phyloP scores from a whole-genome alignment of 176 grass and related monocot species.

The Eleusine coracana region DNA sequence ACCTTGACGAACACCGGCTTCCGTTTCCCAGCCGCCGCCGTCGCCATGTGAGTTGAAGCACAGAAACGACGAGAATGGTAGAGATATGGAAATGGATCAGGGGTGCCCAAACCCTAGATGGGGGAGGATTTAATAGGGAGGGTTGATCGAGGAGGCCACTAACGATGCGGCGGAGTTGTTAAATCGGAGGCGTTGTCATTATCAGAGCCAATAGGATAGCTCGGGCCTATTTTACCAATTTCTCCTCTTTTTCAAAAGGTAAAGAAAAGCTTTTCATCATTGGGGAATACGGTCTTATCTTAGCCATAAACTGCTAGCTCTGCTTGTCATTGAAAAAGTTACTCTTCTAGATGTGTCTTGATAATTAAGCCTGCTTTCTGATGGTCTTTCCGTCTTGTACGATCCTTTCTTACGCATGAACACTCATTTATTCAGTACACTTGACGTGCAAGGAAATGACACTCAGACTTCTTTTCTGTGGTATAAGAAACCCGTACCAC shows the following conservation, averaged over 20 bases:
- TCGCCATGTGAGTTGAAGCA: slow-evolving; percentile 35
- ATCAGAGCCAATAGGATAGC: slow-evolving; percentile 1
- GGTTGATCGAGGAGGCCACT: slow-evolving; percentile 42
- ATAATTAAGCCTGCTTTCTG: not conserved
- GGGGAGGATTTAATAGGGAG: slow-evolving; percentile 38
- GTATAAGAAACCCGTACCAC: not conserved
- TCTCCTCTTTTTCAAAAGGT: slow-evolving; percentile 23
- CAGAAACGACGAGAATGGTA: not conserved
- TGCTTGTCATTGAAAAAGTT: not conserved
- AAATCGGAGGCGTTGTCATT: slow-evolving; percentile 27
- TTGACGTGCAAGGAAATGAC: not conserved
- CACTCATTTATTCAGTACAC: not conserved
- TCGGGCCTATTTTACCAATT: slow-evolving; percentile 12
- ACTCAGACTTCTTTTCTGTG: not conserved
- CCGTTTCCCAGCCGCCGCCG: slow-evolving; percentile 53
- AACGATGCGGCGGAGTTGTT: slow-evolving; percentile 39
- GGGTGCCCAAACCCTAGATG: slow-evolving; percentile 48
- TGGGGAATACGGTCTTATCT: slow-evolving; percentile 35
- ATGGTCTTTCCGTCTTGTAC: too few relatives aligned
- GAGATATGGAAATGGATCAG: slow-evolving; percentile 14
- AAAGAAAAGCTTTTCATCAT: not conserved
- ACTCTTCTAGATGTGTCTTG: not conserved
- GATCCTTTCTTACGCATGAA: not conserved
- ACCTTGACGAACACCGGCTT: slow-evolving; percentile 82
- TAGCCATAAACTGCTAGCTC: not conserved